These are phyloP conservation scores for Apiospora kogelbergensis DNA, from an alignment of 2,329 filamentous ascomycete genomes.

Conservation along the genomic window DNA sequence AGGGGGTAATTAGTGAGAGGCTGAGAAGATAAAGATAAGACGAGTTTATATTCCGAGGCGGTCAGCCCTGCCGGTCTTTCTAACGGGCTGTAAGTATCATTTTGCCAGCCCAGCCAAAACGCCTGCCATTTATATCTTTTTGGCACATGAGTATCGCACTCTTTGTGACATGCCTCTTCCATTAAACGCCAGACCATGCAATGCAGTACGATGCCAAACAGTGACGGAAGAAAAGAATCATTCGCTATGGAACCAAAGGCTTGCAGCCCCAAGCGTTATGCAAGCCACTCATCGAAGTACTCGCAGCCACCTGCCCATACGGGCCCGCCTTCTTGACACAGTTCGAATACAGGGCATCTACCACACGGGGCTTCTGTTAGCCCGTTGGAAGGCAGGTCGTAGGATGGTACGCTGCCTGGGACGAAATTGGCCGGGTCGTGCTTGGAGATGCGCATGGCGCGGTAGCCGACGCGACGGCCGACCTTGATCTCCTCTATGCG, in stretches of 20 bases:
- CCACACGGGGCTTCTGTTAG: slow-evolving; percentile 90
- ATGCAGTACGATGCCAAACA: not conserved
- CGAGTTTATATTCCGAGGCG: not conserved
- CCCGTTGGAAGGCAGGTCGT: slow-evolving; percentile 60
- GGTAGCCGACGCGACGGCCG: slow-evolving; percentile 51
- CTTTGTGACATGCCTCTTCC: not conserved
- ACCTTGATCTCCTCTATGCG: slow-evolving; percentile 68
- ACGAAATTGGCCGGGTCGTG: slow-evolving; percentile 30
- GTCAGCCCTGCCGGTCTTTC: not conserved
- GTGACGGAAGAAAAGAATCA: not conserved
- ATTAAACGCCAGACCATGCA: not conserved
- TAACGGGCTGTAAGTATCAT: not conserved
- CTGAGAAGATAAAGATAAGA: not conserved
- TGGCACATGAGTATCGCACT: not conserved
- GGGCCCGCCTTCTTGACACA: slow-evolving; percentile 88
- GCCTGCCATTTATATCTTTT: not conserved
- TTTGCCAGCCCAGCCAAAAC: not conserved
- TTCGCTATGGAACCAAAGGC: not conserved
- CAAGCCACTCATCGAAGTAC: slow-evolving; percentile 87
- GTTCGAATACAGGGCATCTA: slow-evolving; percentile 85
- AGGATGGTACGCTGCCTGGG: slow-evolving; percentile 29
- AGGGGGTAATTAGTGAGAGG: not conserved
- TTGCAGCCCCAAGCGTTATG: slow-evolving; percentile 31
- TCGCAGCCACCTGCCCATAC: slow-evolving; percentile 88
- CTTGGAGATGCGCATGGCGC: slow-evolving; percentile 49